Percentiles rank a stretch among this genome's conserved stretches.
These are phyloP conservation scores for Aspergillus campestris DNA, from an alignment of 495 filamentous ascomycete species.

Conservation along the genomic window DNA sequence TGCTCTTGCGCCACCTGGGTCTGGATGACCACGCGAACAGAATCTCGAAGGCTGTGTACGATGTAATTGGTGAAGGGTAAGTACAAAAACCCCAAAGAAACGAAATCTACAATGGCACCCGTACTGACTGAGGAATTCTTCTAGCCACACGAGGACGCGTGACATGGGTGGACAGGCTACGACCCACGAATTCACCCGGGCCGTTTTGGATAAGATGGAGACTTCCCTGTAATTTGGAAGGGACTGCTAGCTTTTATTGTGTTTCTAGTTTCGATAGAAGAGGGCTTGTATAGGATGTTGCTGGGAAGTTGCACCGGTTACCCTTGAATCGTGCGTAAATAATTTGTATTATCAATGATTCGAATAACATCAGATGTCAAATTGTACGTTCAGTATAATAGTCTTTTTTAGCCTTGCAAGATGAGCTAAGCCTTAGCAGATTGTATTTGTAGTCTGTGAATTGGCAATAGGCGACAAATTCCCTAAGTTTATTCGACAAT, in stretches of 20 bases:
- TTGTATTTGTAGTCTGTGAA: too few species aligned
- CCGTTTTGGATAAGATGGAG: slow-evolving; percentile 93
- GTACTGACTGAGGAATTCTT: slow-evolving; percentile 11
- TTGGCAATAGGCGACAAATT: too few species aligned
- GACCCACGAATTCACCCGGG: slow-evolving; percentile 91
- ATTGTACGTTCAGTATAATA: too few species aligned
- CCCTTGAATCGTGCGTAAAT: slow-evolving; percentile 12
- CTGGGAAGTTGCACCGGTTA: too few species aligned
- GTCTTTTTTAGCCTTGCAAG: slow-evolving; percentile 18
- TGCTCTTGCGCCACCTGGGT: slow-evolving; percentile 93
- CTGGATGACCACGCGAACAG: slow-evolving; percentile 96
- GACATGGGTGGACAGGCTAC: slow-evolving; percentile 90
- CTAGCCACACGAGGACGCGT: slow-evolving; percentile 71
- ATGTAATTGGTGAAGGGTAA: slow-evolving; percentile 90
- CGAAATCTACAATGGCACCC: slow-evolving; percentile 14
- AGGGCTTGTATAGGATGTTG: slow-evolving; percentile 9
- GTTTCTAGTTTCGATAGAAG: slow-evolving; percentile 15
- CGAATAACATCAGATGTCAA: slow-evolving; percentile 17
- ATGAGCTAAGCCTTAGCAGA: slow-evolving; percentile 17
- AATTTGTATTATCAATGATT: slow-evolving; percentile 27
- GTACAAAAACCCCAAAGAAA: slow-evolving; percentile 34
- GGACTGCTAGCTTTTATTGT: slow-evolving; percentile 5
- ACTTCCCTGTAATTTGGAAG: slow-evolving; percentile 33
- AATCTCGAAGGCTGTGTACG: slow-evolving; percentile 95
- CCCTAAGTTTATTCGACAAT: too few species aligned